Evolutionary conservation across 176 grass and related monocot genomes (phyloP).

Genomic region (bread wheat (Triticum aestivum)): DNA sequence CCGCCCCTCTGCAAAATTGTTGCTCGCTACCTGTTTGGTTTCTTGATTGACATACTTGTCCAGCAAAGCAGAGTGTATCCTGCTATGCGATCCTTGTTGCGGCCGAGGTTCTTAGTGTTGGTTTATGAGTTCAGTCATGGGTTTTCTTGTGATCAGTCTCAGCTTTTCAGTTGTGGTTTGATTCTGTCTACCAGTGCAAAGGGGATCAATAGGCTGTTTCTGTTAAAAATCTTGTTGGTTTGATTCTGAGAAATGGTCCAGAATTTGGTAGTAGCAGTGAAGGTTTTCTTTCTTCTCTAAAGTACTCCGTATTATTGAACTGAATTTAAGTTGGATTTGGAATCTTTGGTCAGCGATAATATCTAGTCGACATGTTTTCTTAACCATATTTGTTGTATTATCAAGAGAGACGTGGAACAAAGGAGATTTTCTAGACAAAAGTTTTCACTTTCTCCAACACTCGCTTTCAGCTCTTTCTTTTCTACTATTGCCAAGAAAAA

Average conservation of each 20-base stretch:
- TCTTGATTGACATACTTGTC: not conserved
- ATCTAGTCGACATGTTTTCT: constrained; percentile 14
- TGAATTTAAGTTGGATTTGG: constrained; percentile 11
- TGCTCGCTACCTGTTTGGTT: not conserved
- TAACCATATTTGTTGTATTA: not conserved
- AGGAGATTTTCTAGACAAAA: constrained; percentile 27
- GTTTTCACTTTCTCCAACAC: constrained; percentile 5
- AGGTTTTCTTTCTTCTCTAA: not conserved
- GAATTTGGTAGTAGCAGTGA: too few species aligned
- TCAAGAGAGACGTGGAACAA: constrained; percentile 12
- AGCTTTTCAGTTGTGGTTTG: not conserved
- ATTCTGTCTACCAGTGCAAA: too few species aligned
- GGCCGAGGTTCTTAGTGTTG: not conserved
- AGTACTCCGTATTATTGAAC: not conserved
- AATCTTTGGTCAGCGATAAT: constrained; percentile 9
- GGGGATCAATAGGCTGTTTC: not conserved
- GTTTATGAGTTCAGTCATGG: too few species aligned
- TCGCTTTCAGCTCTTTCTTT: not conserved
- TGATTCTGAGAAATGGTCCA: not conserved
- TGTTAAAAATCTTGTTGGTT: not conserved
- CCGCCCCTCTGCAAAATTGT: not conserved
- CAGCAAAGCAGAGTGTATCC: not conserved
- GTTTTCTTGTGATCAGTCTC: not conserved
- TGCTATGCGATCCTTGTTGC: not conserved
- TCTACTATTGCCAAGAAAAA: not conserved